Evolutionary conservation across 2,329 filamentous ascomycete species (phyloP).

Genomic region (Amphichorda felina): DNA sequence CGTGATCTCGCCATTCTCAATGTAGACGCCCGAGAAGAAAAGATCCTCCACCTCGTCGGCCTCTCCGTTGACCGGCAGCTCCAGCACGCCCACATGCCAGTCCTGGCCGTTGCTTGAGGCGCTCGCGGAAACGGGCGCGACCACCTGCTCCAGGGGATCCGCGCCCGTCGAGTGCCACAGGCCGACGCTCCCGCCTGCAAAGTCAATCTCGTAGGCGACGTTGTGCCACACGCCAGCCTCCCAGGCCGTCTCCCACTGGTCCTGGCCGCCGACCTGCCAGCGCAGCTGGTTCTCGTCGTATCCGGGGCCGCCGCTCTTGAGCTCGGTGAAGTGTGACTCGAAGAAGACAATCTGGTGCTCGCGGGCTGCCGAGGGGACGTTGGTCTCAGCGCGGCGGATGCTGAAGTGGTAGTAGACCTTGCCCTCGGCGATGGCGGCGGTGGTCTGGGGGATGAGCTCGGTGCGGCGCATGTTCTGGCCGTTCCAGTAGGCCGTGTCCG

Average conservation of each 20-base stretch:
- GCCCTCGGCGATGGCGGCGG: conserved; percentile 50
- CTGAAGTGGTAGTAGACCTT: conserved; percentile 64
- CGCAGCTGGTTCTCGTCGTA: conserved; percentile 43
- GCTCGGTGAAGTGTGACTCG: conserved; percentile 63
- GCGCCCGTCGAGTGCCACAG: conserved; percentile 60
- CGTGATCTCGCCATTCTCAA: conserved; percentile 35
- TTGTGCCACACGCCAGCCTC: conserved; percentile 61
- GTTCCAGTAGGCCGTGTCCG: conserved; percentile 56
- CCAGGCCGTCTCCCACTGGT: conserved; percentile 52
- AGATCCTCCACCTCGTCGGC: conserved; percentile 49
- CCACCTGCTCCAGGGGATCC: conserved; percentile 42
- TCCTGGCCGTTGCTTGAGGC: conserved; percentile 57
- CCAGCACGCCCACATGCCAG: conserved; percentile 61
- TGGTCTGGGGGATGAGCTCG: conserved; percentile 62
- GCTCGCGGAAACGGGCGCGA: conserved; percentile 45
- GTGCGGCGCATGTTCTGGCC: conserved; percentile 61
- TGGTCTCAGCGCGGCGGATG: conserved; percentile 44
- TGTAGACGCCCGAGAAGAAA: conserved; percentile 61
- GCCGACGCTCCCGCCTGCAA: conserved; percentile 45
- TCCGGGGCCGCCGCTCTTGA: conserved; percentile 50
- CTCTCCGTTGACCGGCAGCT: conserved; percentile 46
- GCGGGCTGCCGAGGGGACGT: conserved; percentile 46
- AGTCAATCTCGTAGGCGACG: conserved; percentile 64
- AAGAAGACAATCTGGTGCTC: conserved; percentile 57
- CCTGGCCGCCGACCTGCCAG: conserved; percentile 50